A percentile compares a stretch with the other conserved stretches of the same genome.
Conservation (phyloP, 2,329 filamentous ascomycete genomes). For the Penicillium digitatum region DNA sequence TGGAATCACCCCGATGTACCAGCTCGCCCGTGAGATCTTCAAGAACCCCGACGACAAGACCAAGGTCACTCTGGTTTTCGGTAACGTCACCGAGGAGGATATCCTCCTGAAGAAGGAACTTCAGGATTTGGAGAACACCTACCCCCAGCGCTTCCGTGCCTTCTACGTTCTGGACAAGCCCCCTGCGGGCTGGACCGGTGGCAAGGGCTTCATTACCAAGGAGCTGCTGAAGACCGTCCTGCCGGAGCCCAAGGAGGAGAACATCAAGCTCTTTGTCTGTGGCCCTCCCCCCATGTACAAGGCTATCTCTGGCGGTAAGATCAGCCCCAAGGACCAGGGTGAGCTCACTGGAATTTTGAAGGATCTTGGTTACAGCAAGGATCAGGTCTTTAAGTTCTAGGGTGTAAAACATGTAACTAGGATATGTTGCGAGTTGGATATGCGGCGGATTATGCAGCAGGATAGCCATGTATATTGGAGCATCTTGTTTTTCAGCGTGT, state of each 20-base stretch:
- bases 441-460: background rate
- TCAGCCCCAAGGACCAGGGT: constrained; percentile 88
- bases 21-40: constrained; percentile 87
- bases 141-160: constrained; percentile 88
- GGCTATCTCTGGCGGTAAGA: constrained; percentile 83
- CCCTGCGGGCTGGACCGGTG: constrained; percentile 70
- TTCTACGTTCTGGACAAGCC: constrained; percentile 91
- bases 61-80: constrained; percentile 92
- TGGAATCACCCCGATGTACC: constrained; percentile 97
- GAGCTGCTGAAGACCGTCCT: constrained; percentile 92
- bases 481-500: constrained; percentile 17
- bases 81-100: constrained; percentile 83
- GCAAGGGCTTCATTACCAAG: constrained; percentile 79
- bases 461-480: constrained; percentile 15
- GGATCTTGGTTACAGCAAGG: constrained; percentile 76
- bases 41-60: constrained; percentile 95
- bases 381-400: constrained; percentile 96
- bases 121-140: constrained; percentile 84
- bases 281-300: constrained; percentile 92
- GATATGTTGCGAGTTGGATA: constrained; percentile 9
- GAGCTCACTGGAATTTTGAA: constrained; percentile 77
- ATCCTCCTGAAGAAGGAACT: constrained; percentile 87
- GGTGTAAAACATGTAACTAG: constrained; percentile 17
- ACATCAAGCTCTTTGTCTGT: constrained; percentile 96
- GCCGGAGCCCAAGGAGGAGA: constrained; percentile 83